A percentile compares a stretch with the other conserved stretches of the same genome.
These are phyloP conservation scores for Diaporthe caulivora DNA, from an alignment of 2,329 filamentous ascomycete genomes.

Conservation along the genomic window DNA sequence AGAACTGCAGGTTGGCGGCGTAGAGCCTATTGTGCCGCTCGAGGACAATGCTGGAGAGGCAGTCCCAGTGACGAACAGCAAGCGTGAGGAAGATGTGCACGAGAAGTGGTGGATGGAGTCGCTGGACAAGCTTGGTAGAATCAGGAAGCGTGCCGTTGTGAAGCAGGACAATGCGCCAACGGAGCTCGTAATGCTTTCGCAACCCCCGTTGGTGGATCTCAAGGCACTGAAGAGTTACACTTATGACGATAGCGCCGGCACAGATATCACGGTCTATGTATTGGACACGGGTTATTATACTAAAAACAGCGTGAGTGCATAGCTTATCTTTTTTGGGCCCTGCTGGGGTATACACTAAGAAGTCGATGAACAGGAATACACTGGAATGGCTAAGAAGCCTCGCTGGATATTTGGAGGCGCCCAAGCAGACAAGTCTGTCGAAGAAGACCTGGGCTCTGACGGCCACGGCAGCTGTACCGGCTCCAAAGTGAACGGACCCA, in stretches of 20 bases:
- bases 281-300: slow-evolving; percentile 24
- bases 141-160: slow-evolving; percentile 10
- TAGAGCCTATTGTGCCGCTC: slow-evolving; percentile 9
- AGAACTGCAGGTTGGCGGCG: neutral
- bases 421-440: slow-evolving; percentile 12
- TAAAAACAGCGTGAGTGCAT: neutral
- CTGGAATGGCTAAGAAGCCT: slow-evolving; percentile 11
- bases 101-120: slow-evolving; percentile 32
- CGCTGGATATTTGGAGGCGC: slow-evolving; percentile 11
- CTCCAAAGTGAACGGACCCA: slow-evolving; percentile 20
- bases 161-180: slow-evolving; percentile 16
- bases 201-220: slow-evolving; percentile 13
- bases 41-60: slow-evolving; percentile 12
- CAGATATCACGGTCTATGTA: slow-evolving; percentile 17
- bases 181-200: slow-evolving; percentile 16
- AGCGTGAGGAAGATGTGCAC: slow-evolving; percentile 12
- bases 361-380: neutral
- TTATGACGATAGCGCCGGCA: slow-evolving; percentile 14
- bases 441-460: slow-evolving; percentile 3
- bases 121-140: slow-evolving; percentile 10
- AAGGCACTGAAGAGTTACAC: slow-evolving; percentile 8
- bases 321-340: too few species aligned
- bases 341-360: neutral
- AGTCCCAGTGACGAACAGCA: neutral
- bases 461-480: slow-evolving; percentile 27